Evolutionary conservation across 75 land plant genomes (phyloP).

Genomic region (Sequoia sempervirens): DNA sequence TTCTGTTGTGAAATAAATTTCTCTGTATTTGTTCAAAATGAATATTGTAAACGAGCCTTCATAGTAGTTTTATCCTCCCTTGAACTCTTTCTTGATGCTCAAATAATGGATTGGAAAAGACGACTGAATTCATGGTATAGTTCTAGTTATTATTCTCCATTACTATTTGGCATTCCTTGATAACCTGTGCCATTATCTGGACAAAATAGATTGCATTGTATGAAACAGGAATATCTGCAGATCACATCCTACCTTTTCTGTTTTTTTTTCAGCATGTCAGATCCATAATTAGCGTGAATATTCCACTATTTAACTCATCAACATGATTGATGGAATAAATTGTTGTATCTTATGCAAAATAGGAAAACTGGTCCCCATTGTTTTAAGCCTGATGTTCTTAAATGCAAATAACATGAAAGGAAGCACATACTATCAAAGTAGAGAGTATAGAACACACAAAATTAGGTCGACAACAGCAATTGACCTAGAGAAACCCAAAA

Average conservation of each 20-base stretch:
- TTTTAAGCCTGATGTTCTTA: too few relatives aligned
- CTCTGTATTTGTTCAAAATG: neutral
- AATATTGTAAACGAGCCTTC: neutral
- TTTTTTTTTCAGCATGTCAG: neutral
- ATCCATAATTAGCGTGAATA: too few relatives aligned
- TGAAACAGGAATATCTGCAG: neutral
- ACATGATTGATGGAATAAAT: too few relatives aligned
- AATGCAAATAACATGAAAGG: too few relatives aligned
- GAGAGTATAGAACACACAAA: too few relatives aligned
- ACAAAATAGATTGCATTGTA: neutral
- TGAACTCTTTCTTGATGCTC: neutral
- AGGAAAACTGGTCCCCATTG: too few relatives aligned
- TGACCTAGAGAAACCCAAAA: too few relatives aligned
- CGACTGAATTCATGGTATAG: neutral
- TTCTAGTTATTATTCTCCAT: neutral
- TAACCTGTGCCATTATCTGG: neutral
- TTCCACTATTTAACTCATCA: too few relatives aligned
- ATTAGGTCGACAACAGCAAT: too few relatives aligned
- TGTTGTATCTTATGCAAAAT: too few relatives aligned
- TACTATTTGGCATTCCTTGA: neutral
- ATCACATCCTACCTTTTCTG: neutral
- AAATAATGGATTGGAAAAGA: neutral
- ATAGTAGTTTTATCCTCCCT: neutral
- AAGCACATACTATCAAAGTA: too few relatives aligned
- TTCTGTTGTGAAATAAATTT: too few relatives aligned